phyloP scores from a whole-genome alignment of 2,329 filamentous ascomycete species.

The Colletotrichum orchidophilum region DNA sequence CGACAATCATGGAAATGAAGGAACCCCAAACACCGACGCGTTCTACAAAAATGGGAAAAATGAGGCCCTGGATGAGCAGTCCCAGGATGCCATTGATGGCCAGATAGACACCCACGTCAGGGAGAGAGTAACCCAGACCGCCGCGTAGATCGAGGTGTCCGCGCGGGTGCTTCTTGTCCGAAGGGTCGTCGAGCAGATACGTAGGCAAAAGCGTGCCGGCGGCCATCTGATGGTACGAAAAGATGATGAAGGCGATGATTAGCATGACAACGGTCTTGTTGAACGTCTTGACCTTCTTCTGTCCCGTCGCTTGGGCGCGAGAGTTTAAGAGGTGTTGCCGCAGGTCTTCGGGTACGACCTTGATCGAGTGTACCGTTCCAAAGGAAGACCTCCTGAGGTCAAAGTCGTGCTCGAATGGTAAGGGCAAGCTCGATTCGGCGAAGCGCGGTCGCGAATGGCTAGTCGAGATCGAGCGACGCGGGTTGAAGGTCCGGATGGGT shows the following conservation, averaged over 20 bases:
- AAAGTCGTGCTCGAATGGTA: constrained; percentile 46
- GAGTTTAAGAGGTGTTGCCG: constrained; percentile 13
- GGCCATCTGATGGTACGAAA: constrained; percentile 58
- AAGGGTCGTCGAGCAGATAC: constrained; percentile 51
- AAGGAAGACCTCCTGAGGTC: constrained; percentile 50
- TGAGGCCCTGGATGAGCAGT: constrained; percentile 75
- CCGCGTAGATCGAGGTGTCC: constrained; percentile 58
- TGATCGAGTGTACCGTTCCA: constrained; percentile 53
- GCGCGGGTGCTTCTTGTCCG: constrained; percentile 22
- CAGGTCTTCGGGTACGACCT: constrained; percentile 38
- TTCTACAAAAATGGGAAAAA: constrained; percentile 73
- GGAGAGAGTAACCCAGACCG: constrained; percentile 70
- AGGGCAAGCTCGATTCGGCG: constrained; percentile 46
- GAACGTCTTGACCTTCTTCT: constrained; percentile 42
- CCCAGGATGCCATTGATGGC: constrained; percentile 77
- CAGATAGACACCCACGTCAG: constrained; percentile 75
- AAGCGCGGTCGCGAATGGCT: constrained; percentile 41
- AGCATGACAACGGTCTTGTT: constrained; percentile 52
- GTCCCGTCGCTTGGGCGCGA: constrained; percentile 2
- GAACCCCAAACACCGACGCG: constrained; percentile 74
- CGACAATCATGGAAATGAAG: constrained; percentile 70
- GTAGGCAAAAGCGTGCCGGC: constrained; percentile 53
- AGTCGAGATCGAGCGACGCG: constrained; percentile 33
- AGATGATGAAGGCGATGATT: constrained; percentile 49
- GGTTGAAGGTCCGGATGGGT: constrained; percentile 37